Base-by-base conservation (phyloP, 805 yeast genomes). In the Isabelozyma pseudorhagii region DNA sequence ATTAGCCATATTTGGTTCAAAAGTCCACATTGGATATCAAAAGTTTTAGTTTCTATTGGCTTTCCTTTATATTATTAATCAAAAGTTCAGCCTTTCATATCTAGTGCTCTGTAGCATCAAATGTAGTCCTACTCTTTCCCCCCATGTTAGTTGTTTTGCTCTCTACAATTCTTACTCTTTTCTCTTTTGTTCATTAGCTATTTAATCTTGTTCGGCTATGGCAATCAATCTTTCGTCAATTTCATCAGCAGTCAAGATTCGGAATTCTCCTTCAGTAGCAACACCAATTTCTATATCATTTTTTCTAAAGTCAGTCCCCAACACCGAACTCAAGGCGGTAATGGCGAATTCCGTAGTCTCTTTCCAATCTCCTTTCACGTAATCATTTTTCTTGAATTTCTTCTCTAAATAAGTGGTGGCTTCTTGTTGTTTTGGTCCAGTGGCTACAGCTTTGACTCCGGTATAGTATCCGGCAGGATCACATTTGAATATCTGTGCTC, bases 391-490 rank as follows among this genome's bases (percentile, higher is more conserved):
- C 77, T 94, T 94, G 69, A 84, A 87, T 63, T 86, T 87, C 77
- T 93, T 93, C 67, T 94, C 97, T 62, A 94, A 78, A 57, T 86
- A 84, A 43, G 96, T 90, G 52, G 85, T 84, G 42, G 96, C 89
- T 71, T 94, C 98, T 68, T 92, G 97, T 74, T 92, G 97, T 71
- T 93, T 94, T 48, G 97, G 97, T 3, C 99, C 99, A 3, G 97
- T 88, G 8, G 97, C 84, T 29, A 91, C 85, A 2, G 98, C 98
- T 71, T 87, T 87, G 55, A 88, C 89, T 28, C 96, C 94, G 48
- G 89, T 85, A 65, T 76, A 94, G 71, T 93, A 93, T 7, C 99
- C 99, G 3, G 99, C 98, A 14, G 99, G 99, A 70, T 94, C 99
- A 57, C 94, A 85, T 75, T 93, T 94, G 75, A 81, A 91, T 52